Evolutionary conservation across 2,329 filamentous ascomycete genomes (phyloP).

Genomic region (Ophiostoma perfectum): DNA sequence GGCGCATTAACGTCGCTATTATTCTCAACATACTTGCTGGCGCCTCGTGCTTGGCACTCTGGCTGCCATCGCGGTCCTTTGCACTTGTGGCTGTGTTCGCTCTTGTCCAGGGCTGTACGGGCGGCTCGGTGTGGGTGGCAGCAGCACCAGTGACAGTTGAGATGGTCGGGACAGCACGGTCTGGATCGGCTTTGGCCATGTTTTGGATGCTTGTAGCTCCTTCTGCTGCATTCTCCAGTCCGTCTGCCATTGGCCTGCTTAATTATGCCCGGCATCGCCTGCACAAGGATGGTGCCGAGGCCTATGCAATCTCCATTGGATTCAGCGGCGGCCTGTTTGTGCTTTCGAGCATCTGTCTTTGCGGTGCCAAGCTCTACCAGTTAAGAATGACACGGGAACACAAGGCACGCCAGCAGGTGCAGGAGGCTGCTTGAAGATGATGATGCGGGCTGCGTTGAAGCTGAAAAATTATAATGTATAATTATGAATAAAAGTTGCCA

Average conservation of each 20-base stretch:
- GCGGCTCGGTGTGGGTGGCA: neutral
- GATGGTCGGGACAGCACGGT: conserved; percentile 20
- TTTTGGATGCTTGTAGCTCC: conserved; percentile 19
- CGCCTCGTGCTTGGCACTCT: neutral
- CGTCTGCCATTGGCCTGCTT: neutral
- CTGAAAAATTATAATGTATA: too few relatives aligned
- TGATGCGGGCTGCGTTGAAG: too few relatives aligned
- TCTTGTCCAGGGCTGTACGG: neutral
- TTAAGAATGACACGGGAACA: neutral
- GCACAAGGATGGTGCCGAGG: neutral
- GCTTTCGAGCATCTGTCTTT: neutral
- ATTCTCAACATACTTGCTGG: neutral
- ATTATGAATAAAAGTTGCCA: too few relatives aligned
- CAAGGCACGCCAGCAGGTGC: neutral
- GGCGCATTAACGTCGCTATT: neutral
- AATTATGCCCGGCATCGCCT: neutral
- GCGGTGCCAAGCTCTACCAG: neutral
- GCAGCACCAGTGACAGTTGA: neutral
- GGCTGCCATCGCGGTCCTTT: neutral
- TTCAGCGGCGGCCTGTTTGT: neutral
- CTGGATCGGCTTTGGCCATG: conserved; percentile 23
- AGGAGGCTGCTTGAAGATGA: neutral
- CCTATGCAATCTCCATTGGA: neutral
- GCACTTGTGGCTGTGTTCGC: neutral
- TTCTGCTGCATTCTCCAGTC: conserved; percentile 19